phyloP scores from a whole-genome alignment of 1,139 yeast genomes.

The Hansenula anomala region DNA sequence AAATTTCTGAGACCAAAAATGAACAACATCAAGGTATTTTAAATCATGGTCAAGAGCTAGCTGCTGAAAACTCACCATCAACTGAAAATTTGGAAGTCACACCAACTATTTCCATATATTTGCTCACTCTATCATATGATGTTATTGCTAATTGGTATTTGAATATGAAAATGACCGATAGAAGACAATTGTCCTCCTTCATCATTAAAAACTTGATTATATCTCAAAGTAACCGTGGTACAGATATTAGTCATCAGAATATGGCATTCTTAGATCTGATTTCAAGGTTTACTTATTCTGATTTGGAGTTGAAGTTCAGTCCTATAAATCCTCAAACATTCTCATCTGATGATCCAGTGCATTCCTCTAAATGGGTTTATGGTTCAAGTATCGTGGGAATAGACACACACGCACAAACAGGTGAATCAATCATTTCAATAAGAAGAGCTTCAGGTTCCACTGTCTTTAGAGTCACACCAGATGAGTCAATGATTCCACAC shows the following conservation, averaged over 20 bases:
- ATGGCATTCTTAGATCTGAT: slow-evolving; percentile 67
- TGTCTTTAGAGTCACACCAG: slow-evolving; percentile 41
- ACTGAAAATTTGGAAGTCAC: slow-evolving; percentile 40
- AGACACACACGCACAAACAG: slow-evolving; percentile 47
- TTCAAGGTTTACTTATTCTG: slow-evolving; percentile 61
- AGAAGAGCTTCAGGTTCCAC: slow-evolving; percentile 69
- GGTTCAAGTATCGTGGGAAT: slow-evolving; percentile 58
- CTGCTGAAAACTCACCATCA: slow-evolving; percentile 41
- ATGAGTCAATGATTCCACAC: slow-evolving; percentile 35
- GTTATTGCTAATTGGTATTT: slow-evolving; percentile 74
- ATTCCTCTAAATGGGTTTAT: slow-evolving; percentile 51
- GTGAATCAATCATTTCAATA: slow-evolving; percentile 47
- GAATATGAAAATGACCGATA: slow-evolving; percentile 52
- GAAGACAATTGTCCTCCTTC: slow-evolving; percentile 58
- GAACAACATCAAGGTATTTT: slow-evolving; percentile 19
- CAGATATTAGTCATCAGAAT: slow-evolving; percentile 44
- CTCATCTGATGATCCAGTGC: slow-evolving; percentile 22
- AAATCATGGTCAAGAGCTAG: slow-evolving; percentile 40
- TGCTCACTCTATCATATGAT: slow-evolving; percentile 58
- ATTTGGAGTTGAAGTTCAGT: slow-evolving; percentile 48
- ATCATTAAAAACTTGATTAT: slow-evolving; percentile 53
- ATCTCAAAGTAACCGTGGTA: slow-evolving; percentile 34
- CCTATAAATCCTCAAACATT: slow-evolving; percentile 25
- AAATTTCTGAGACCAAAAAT: slow-evolving; percentile 30
- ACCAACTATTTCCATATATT: slow-evolving; percentile 52